phyloP scores from a whole-genome alignment of 2,329 filamentous ascomycete genomes.

The Monilinia fructicola region DNA sequence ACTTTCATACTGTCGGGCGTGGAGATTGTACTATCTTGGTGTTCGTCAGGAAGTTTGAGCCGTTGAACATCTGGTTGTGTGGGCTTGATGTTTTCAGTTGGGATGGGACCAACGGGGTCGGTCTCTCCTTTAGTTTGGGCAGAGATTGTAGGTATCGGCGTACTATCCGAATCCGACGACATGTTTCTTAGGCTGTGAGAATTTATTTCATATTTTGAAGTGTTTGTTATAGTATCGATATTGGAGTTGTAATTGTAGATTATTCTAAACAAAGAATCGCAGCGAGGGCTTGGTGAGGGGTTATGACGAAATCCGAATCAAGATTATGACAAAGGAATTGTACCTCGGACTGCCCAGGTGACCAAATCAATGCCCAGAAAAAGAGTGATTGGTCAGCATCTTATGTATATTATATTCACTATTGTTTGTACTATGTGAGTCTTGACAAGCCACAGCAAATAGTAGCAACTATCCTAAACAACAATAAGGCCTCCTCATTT shows the following conservation, averaged over 20 bases:
- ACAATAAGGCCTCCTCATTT: neutral
- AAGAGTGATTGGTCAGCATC: neutral
- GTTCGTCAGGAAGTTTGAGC: neutral
- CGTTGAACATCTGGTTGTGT: neutral
- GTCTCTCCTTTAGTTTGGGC: neutral
- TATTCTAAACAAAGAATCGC: slow-evolving; percentile 5
- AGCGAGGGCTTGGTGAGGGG: neutral
- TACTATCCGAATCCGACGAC: slow-evolving; percentile 13
- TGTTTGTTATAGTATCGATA: neutral
- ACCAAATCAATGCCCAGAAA: neutral
- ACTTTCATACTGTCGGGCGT: slow-evolving; percentile 13
- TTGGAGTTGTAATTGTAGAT: neutral
- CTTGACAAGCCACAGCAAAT: neutral
- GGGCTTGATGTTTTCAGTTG: neutral
- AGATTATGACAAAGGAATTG: neutral
- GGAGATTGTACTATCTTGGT: neutral
- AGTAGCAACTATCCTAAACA: neutral
- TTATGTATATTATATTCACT: neutral
- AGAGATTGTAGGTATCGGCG: neutral
- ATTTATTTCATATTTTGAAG: neutral
- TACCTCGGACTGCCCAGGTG: neutral
- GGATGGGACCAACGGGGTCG: neutral
- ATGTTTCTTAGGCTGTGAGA: neutral
- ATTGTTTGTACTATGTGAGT: neutral
- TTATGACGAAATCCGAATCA: slow-evolving; percentile 11